These are phyloP conservation scores for Geosmithia morbida DNA, from an alignment of 2,329 filamentous ascomycete genomes.

Conservation along the genomic window DNA sequence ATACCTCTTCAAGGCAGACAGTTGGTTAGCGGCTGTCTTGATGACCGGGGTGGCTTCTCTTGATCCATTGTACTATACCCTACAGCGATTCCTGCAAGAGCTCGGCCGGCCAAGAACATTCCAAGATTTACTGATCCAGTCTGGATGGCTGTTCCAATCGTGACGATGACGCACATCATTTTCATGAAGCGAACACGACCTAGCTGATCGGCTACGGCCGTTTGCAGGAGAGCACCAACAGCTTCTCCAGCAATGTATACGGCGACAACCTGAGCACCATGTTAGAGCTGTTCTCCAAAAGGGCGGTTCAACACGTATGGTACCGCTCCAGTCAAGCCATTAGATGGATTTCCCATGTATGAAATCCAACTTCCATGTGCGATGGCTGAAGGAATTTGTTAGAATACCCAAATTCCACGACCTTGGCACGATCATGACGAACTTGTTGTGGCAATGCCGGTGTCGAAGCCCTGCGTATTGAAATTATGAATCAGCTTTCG, in stretches of 20 bases:
- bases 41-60: no score
- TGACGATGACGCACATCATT: constrained; percentile 37
- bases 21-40: background rate
- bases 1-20: constrained; percentile 3
- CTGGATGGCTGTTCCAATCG: constrained; percentile 17
- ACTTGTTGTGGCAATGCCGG: constrained; percentile 44
- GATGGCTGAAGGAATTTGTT: constrained; percentile 24
- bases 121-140: constrained; percentile 7
- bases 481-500: background rate
- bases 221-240: constrained; percentile 36
- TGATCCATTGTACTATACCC: constrained; percentile 3
- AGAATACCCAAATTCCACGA: constrained; percentile 1
- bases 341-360: constrained; percentile 40
- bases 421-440: constrained; percentile 14
- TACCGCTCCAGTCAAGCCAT: constrained; percentile 38
- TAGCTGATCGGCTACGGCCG: constrained; percentile 34
- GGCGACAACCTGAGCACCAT: constrained; percentile 26
- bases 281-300: no score
- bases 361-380: constrained; percentile 44
- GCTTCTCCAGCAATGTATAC: constrained; percentile 47
- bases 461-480: constrained; percentile 35
- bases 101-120: constrained; percentile 13
- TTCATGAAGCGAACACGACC: constrained; percentile 39
- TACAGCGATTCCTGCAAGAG: constrained; percentile 9
- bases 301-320: background rate